phyloP scores from a whole-genome alignment of 495 filamentous ascomycete species.

The Aspergillus sparsus region DNA sequence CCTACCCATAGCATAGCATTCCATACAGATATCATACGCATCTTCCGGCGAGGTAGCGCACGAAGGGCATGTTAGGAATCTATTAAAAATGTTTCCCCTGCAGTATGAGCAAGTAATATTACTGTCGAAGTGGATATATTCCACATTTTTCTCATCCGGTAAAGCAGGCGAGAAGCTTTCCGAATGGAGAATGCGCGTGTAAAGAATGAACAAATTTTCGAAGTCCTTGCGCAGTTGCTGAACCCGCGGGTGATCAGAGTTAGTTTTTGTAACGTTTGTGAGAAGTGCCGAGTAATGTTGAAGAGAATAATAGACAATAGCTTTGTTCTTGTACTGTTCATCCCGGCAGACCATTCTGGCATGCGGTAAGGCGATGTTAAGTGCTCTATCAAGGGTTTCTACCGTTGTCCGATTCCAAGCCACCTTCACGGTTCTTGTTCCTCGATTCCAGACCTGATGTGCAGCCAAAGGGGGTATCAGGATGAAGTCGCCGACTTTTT shows the following conservation, averaged over 20 bases:
- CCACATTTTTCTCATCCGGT: constrained; percentile 62
- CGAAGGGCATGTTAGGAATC: constrained; percentile 85
- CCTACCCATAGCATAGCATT: constrained; percentile 92
- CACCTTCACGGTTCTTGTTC: constrained; percentile 91
- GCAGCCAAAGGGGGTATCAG: constrained; percentile 94
- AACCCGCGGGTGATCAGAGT: constrained; percentile 51
- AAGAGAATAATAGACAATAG: constrained; percentile 85
- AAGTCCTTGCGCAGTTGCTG: constrained; percentile 76
- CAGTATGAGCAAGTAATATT: constrained; percentile 96
- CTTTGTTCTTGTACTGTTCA: constrained; percentile 98
- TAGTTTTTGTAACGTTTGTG: constrained; percentile 39
- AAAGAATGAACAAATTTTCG: constrained; percentile 71
- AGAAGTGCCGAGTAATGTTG: constrained; percentile 73
- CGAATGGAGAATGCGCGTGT: constrained; percentile 72
- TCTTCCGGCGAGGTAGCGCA: constrained; percentile 69
- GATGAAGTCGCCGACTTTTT: constrained; percentile 90
- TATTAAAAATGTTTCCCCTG: constrained; percentile 94
- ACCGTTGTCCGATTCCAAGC: constrained; percentile 98
- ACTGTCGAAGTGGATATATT: constrained; percentile 76
- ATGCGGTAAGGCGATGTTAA: constrained; percentile 82
- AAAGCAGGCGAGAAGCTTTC: constrained; percentile 74
- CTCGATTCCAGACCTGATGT: constrained; percentile 98
- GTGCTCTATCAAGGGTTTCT: constrained; percentile 81
- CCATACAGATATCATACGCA: constrained; percentile 93
- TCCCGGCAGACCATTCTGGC: constrained; percentile 94